phyloP scores from a whole-genome alignment of 2,329 filamentous ascomycete genomes.

The Aspergillus sp. region DNA sequence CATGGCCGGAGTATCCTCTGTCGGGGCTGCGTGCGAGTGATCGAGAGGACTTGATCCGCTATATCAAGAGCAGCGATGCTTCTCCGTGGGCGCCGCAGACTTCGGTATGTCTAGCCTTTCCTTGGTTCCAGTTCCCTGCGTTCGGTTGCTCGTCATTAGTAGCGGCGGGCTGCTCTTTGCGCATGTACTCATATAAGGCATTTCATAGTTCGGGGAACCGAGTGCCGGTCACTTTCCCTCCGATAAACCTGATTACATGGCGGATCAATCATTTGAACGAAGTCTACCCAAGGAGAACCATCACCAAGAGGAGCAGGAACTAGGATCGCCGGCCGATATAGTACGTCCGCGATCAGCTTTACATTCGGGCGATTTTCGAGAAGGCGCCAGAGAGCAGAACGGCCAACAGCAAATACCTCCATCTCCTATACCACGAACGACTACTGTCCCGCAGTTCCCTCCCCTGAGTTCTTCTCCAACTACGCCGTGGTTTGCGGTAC shows the following conservation, averaged over 20 bases:
- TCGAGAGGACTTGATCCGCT: conserved; percentile 77
- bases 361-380: conserved; percentile 62
- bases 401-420: conserved; percentile 27
- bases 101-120: conserved; percentile 47
- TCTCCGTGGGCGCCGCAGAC: conserved; percentile 70
- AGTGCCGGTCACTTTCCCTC: conserved; percentile 11
- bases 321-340: conserved; percentile 63
- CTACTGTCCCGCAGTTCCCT: conserved; percentile 12
- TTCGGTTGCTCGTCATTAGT: background rate
- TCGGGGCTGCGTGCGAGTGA: conserved; percentile 45
- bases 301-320: conserved; percentile 39
- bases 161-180: background rate
- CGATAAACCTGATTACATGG: conserved; percentile 28
- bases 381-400: conserved; percentile 36
- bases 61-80: conserved; percentile 75
- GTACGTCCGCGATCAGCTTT: conserved; percentile 76
- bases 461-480: conserved; percentile 52
- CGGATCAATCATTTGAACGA: conserved; percentile 13
- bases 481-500: conserved; percentile 54
- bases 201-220: conserved; percentile 11
- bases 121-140: no score
- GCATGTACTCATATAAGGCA: conserved; percentile 5
- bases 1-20: conserved; percentile 14
- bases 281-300: conserved; percentile 16
- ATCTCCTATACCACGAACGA: conserved; percentile 20